A percentile compares a stretch with the other conserved stretches of the same genome.
phyloP scores from a whole-genome alignment of 495 filamentous ascomycete species.

The Neurospora sp. region DNA sequence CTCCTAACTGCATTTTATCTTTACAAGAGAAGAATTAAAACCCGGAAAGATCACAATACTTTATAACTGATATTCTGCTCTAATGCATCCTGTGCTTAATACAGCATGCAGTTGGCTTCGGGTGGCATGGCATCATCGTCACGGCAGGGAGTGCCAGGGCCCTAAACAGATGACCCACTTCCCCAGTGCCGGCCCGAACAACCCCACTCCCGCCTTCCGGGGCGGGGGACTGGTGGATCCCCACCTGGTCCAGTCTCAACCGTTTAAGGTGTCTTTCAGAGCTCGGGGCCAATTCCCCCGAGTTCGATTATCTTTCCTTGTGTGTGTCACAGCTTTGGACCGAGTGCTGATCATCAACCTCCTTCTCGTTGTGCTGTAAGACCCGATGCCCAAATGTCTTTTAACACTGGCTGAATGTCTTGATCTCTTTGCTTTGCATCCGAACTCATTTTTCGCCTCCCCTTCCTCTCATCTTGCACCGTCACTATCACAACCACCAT shows the following conservation, averaged over 20 bases:
- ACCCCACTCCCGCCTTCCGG: neutral
- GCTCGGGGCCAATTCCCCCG: neutral
- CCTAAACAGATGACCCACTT: neutral
- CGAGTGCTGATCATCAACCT: neutral
- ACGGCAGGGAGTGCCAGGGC: neutral
- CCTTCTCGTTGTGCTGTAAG: neutral
- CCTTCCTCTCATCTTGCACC: slow-evolving; percentile 18
- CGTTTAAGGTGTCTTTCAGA: neutral
- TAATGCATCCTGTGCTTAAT: neutral
- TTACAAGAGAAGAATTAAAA: neutral
- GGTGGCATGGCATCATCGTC: neutral
- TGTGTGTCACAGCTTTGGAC: neutral
- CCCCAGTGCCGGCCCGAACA: neutral
- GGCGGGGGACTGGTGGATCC: neutral
- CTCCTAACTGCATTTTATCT: neutral
- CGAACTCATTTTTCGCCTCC: slow-evolving; percentile 14
- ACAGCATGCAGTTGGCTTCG: neutral
- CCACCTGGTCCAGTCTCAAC: neutral
- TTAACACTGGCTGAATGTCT: neutral
- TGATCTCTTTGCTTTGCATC: neutral
- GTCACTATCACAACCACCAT: slow-evolving; percentile 5
- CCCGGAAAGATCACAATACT: neutral
- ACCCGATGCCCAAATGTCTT: neutral
- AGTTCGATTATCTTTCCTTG: neutral
- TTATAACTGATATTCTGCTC: neutral